Evolutionary conservation across 2,329 filamentous ascomycete genomes (phyloP).

Genomic region (Chrysosporium keratinophilum): DNA sequence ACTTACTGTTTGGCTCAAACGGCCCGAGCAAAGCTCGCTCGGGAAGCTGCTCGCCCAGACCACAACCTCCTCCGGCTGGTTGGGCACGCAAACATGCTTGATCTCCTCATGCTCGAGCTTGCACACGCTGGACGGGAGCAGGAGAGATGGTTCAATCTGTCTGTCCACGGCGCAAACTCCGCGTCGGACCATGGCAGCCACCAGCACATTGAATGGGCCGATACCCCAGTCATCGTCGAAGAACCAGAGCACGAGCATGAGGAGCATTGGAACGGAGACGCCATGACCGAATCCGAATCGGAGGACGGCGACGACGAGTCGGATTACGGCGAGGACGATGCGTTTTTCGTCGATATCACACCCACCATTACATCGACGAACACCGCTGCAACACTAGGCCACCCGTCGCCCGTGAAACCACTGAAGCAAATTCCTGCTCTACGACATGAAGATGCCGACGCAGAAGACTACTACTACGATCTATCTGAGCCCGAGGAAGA

Average conservation of each 20-base stretch:
- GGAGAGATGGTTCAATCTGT: slow-evolving; percentile 96
- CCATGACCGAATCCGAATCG: slow-evolving; percentile 44
- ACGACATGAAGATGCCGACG: not conserved
- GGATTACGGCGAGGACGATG: slow-evolving; percentile 39
- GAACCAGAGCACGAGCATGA: slow-evolving; percentile 61
- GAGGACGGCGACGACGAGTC: slow-evolving; percentile 33
- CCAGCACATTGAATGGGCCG: slow-evolving; percentile 78
- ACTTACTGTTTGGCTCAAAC: slow-evolving; percentile 98
- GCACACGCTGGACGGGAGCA: slow-evolving; percentile 91
- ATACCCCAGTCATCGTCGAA: slow-evolving; percentile 59
- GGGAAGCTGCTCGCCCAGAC: slow-evolving; percentile 78
- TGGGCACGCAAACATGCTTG: slow-evolving; percentile 95
- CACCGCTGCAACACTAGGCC: not conserved
- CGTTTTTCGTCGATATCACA: slow-evolving; percentile 10
- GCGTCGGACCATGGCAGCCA: slow-evolving; percentile 35
- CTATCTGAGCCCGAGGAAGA: slow-evolving; percentile 16
- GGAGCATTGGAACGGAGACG: slow-evolving; percentile 37
- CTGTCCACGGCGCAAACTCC: slow-evolving; percentile 61
- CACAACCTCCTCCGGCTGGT: slow-evolving; percentile 93
- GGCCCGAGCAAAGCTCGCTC: slow-evolving; percentile 89
- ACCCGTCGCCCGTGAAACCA: not conserved
- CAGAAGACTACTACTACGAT: slow-evolving; percentile 40
- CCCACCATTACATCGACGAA: slow-evolving; percentile 1
- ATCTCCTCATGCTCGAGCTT: slow-evolving; percentile 83
- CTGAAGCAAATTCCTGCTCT: not conserved